Conservation (phyloP, 768 basidiomycete genomes). For the Psilocybe subaeruginosa region DNA sequence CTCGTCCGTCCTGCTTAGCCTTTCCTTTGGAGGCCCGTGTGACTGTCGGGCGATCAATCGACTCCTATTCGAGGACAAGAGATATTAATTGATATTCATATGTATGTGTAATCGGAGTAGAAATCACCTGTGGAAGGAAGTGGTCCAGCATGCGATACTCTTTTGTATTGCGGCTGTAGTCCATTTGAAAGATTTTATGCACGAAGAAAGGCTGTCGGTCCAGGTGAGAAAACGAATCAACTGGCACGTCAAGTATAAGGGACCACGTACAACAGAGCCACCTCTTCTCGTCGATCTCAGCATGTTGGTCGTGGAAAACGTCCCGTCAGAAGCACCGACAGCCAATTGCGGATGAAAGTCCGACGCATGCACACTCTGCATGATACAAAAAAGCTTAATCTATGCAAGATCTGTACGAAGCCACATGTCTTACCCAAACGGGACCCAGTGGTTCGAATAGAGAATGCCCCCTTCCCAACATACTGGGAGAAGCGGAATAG, state of each 20-base stretch:
- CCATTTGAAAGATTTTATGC: constrained; percentile 84
- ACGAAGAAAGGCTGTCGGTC: constrained; percentile 69
- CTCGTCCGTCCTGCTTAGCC: constrained; percentile 25
- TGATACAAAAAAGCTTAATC: neutral
- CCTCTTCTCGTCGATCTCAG: constrained; percentile 70
- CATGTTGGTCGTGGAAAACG: constrained; percentile 73
- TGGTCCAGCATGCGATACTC: constrained; percentile 90
- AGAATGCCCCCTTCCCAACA: constrained; percentile 74
- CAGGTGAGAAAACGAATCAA: neutral
- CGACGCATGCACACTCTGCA: constrained; percentile 71
- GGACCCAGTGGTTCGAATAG: constrained; percentile 78
- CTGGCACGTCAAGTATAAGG: neutral
- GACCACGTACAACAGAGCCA: constrained; percentile 64
- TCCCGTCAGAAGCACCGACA: constrained; percentile 83
- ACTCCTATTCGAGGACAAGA: constrained; percentile 45
- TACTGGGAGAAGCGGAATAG: constrained; percentile 70
- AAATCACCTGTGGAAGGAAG: constrained; percentile 69
- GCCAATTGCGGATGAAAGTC: constrained; percentile 89
- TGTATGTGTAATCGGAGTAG: neutral
- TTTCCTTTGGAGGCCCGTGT: constrained; percentile 40
- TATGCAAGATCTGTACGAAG: neutral
- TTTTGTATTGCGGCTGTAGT: constrained; percentile 76
- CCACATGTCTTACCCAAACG: constrained; percentile 66
- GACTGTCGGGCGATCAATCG: constrained; percentile 46
- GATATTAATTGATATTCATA: neutral